Conservation (phyloP, 768 basidiomycete species). For the Pleurotus tuber-regium region DNA sequence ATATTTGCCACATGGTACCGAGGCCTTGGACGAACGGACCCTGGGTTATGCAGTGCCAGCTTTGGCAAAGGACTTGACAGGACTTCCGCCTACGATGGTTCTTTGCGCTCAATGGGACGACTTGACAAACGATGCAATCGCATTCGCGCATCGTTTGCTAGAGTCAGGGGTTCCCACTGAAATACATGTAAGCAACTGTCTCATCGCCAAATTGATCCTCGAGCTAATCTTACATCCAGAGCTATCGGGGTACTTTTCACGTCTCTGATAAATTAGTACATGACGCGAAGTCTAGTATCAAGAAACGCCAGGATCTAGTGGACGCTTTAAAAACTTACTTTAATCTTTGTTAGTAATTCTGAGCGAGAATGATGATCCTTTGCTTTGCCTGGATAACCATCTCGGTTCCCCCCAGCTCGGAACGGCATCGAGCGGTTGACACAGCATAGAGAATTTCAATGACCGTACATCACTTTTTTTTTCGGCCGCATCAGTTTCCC, state of each 20-base stretch:
- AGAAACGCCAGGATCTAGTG: conserved; percentile 10
- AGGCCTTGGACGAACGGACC: conserved; percentile 6
- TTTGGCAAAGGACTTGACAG: conserved; percentile 8
- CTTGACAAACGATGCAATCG: conserved; percentile 11
- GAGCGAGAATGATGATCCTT: background rate
- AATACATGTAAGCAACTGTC: conserved; percentile 10
- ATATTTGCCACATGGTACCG: conserved; percentile 5
- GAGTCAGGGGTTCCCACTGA: conserved; percentile 9
- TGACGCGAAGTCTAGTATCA: conserved; percentile 8
- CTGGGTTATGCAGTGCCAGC: conserved; percentile 9
- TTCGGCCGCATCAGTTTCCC: background rate
- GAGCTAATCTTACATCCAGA: conserved; percentile 11
- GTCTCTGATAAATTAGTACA: conserved; percentile 12
- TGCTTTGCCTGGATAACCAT: background rate
- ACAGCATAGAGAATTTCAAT: background rate
- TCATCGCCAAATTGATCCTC: too few species aligned
- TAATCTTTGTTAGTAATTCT: background rate
- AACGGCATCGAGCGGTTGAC: conserved; percentile 4
- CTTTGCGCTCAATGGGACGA: conserved; percentile 11
- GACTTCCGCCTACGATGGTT: conserved; percentile 8
- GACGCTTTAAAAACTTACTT: conserved; percentile 8
- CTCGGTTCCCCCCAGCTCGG: conserved; percentile 8
- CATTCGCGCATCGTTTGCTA: conserved; percentile 8
- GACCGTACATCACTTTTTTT: conserved; percentile 2
- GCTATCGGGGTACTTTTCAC: conserved; percentile 10